A percentile compares a stretch with the other conserved stretches of the same genome.
Evolutionary conservation across 176 grass and related monocot species (phyloP).

Genomic region (Triticum timopheevii): DNA sequence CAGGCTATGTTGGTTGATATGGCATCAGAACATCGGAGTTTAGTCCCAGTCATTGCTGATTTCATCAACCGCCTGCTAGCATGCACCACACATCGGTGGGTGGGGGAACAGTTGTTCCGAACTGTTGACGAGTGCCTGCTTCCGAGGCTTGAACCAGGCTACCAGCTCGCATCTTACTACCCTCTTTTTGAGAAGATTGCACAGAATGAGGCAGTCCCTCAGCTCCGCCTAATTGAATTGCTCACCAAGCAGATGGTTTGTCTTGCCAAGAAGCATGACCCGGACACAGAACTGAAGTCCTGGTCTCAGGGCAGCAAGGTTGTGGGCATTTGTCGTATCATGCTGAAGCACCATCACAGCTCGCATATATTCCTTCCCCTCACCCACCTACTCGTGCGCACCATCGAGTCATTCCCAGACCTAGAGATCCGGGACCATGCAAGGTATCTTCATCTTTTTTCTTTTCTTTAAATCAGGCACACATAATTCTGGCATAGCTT

Average conservation of each 20-base stretch:
- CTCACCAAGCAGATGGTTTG: constrained; percentile 65
- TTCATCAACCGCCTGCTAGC: constrained; percentile 66
- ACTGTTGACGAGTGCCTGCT: constrained; percentile 70
- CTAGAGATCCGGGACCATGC: constrained; percentile 94
- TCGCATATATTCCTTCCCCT: constrained; percentile 74
- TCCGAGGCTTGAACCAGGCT: constrained; percentile 70
- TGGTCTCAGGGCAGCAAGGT: constrained; percentile 95
- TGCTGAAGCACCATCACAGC: constrained; percentile 82
- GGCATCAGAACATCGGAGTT: constrained; percentile 52
- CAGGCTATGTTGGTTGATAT: constrained; percentile 73
- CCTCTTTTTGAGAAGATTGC: constrained; percentile 86
- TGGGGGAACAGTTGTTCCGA: constrained; percentile 61
- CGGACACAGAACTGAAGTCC: constrained; percentile 60
- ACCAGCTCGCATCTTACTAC: constrained; percentile 74
- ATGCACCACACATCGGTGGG: constrained; percentile 57
- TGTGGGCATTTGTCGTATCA: constrained; percentile 69
- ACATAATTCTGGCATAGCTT: background rate
- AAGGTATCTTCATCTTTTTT: constrained; percentile 40
- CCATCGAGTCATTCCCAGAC: constrained; percentile 79
- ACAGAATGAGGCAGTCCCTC: constrained; percentile 68
- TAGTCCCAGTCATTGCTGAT: constrained; percentile 74
- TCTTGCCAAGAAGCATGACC: constrained; percentile 64
- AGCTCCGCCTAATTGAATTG: constrained; percentile 71
- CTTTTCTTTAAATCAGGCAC: background rate
- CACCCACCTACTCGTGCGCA: constrained; percentile 53